Evolutionary conservation across 148 eudicot genomes (phyloP), one percentile per base, ranked within the genome.

Genomic region (Bassia scoparia): DNA sequence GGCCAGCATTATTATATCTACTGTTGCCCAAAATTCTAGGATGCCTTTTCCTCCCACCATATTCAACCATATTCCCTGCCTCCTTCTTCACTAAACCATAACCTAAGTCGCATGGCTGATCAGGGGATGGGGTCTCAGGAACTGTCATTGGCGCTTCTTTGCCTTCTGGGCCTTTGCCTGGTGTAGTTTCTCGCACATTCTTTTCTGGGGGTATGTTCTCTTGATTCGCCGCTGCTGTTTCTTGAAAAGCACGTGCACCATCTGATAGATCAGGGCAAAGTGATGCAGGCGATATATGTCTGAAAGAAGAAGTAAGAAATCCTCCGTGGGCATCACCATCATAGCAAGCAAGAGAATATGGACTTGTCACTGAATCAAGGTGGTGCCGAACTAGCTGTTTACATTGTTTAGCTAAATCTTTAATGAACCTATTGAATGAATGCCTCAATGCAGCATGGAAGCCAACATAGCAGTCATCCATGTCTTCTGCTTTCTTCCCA

Each of bases 61-160:
- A 77, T 78, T 92, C 98, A 73, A 82, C 61, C 67, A 85, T 77
- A 75, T 91, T 79, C 26, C 88, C 94, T 11, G 77, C 82, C 81
- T 95, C 99, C 76, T 89, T 95, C 83, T 95, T 95, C 65, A 92
- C 83, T 46, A 79, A 52, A 61, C 84, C 87, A 68, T 84, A 88
- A 54, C 70, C 87, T 53, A 78, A 82, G 67, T 88, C 96, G 70
- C 85, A 67, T 62, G 97, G 92, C 70, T 88, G 97, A 74, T 95
- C 99, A 67, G 99, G 99, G 14, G 97, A 95, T 34, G 99, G 97
- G 52, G 99, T 95, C 87, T 95, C 99, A 38, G 99, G 99, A 29
- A 95, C 83, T 62, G 99, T 95, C 71, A 95, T 86, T 38, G 81
- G 90, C 48, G 81, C 90, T 68, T 89, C 98, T 82, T 83, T 85